Percentiles rank a stretch among this genome's conserved stretches.
These are phyloP conservation scores for Exophiala viscosa DNA, from an alignment of 2,329 filamentous ascomycete genomes.

Conservation along the genomic window DNA sequence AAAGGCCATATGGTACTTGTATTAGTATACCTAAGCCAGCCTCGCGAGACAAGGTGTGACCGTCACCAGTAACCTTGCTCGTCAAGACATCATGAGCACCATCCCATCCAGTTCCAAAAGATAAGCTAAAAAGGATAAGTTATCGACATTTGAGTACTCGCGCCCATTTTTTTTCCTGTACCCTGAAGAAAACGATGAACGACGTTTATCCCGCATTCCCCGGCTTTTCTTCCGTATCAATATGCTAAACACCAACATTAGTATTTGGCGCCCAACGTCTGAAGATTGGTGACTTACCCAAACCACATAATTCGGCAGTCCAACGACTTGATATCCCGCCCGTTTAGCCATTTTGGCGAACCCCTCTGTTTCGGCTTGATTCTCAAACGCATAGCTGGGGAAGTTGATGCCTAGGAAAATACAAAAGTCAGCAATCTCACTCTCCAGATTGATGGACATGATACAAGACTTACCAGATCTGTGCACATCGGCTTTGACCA, in stretches of 20 bases:
- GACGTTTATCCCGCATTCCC: slow-evolving; percentile 56
- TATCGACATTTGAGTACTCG: not conserved
- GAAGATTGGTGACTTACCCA: slow-evolving; percentile 52
- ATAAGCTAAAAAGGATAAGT: not conserved
- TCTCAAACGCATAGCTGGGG: slow-evolving; percentile 92
- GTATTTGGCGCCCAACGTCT: not conserved
- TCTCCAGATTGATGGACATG: not conserved
- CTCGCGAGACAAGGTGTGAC: too few relatives aligned
- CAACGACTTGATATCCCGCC: slow-evolving; percentile 87
- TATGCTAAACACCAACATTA: slow-evolving; percentile 52
- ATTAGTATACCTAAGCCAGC: too few relatives aligned
- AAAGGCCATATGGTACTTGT: too few relatives aligned
- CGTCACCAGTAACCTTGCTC: not conserved
- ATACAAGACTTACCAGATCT: slow-evolving; percentile 65
- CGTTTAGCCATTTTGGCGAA: slow-evolving; percentile 99
- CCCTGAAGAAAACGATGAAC: not conserved
- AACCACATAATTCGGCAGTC: slow-evolving; percentile 94
- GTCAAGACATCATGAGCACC: not conserved
- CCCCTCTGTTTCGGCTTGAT: slow-evolving; percentile 97
- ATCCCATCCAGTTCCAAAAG: too few relatives aligned
- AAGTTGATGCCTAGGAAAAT: slow-evolving; percentile 79
- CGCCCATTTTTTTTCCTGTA: not conserved
- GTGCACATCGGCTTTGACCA: slow-evolving; percentile 97
- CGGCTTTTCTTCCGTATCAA: slow-evolving; percentile 91
- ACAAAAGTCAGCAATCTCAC: slow-evolving; percentile 26